Evolutionary conservation across 257 asterid genomes (phyloP), one percentile per base, ranked within the genome.

Genomic region (Nicotiana otophora): DNA sequence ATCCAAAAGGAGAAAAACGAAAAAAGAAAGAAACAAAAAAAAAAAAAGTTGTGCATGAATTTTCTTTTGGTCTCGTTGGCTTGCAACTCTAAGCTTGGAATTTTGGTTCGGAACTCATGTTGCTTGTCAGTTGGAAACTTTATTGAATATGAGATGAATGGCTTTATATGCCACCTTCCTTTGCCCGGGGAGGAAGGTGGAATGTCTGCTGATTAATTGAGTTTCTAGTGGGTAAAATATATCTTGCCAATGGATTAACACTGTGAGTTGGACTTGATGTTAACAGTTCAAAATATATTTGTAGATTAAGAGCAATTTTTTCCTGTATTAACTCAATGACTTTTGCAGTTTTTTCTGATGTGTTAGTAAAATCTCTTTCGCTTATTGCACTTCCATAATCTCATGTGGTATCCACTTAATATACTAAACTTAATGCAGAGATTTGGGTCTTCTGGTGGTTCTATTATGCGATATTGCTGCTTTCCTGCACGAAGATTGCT

Each of bases 361-460:
- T 48, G 26, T 48, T 14, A 5, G 67, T 82, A 26, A 34, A 53
- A 7, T 30, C 46, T 23, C 33, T 70, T 51, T 75, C 5, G 19
- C 84, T 1, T 55, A 36, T 51, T 85, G 5, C 23, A 63, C 77
- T 83, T 67, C 66, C 69, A 81, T 34, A 51, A 60, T 75, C 66
- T 74, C 7, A 60, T 65, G 69, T 20, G 17, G 55, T 83, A 20
- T 23, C 48, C 68, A 70, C 64, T 76, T 51, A 15, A 69, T 26
- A 57, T 34, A 78, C 51, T 64, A 48, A 30, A 77, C 36, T 39
- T 84, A 55, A 77, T 86, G 83, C 84, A 96, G 98, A 97, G 99
- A 96, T 76, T 87, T 91, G 96, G 88, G 91, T 83, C 96, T 90
- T 83, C 92, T 96, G 87, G 99, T 89, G 81, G 87, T 85, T 86